Percentiles rank a stretch among this genome's conserved stretches.
Conservation (phyloP, 164 flowering plant species). For the Liquidambar formosana region DNA sequence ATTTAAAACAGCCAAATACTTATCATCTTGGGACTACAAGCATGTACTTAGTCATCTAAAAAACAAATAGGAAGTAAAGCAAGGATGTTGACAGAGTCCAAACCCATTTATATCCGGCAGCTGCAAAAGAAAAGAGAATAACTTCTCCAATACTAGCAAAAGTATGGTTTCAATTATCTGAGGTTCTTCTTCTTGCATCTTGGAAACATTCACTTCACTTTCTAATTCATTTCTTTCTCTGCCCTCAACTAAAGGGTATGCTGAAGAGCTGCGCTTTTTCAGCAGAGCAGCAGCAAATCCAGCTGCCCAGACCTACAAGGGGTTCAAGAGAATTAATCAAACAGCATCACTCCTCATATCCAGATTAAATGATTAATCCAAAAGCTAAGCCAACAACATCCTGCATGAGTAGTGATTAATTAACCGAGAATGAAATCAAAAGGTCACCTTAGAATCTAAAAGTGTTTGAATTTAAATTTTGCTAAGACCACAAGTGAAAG, state of each 20-base stretch:
- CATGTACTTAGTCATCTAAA: background rate
- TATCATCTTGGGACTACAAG: background rate
- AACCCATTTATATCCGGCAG: constrained; percentile 71
- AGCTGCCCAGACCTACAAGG: constrained; percentile 90
- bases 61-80: background rate
- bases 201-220: constrained; percentile 21
- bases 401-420: too few relatives aligned
- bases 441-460: too few relatives aligned
- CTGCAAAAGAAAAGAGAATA: constrained; percentile 56
- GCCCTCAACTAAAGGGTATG: constrained; percentile 28
- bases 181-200: constrained; percentile 39
- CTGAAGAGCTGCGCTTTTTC: constrained; percentile 65
- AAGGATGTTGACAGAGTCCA: constrained; percentile 9
- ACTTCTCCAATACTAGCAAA: constrained; percentile 50
- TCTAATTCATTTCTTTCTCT: constrained; percentile 26
- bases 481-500: too few relatives aligned
- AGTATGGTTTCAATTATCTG: constrained; percentile 45
- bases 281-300: constrained; percentile 88
- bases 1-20: background rate
- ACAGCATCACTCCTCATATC: background rate
- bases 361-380: background rate
- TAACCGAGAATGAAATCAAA: too few relatives aligned
- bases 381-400: background rate
- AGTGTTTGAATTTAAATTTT: too few relatives aligned
- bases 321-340: constrained; percentile 6